Conservation (phyloP, 345 rosid genomes). For the Brassica napus region Da-Ae NC_063435.1:9147501-9148000, state of each 20-base stretch:
- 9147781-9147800: slow-evolving; percentile 31
- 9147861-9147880: neutral
- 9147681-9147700: neutral
- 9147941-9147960: slow-evolving; percentile 42
- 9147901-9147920: slow-evolving; percentile 33
- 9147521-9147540: no score
- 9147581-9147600: no score
- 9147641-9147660: no score
- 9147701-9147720: slow-evolving; percentile 28
- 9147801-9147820: slow-evolving; percentile 23
- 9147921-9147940: slow-evolving; percentile 41
- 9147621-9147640: no score
- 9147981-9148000: slow-evolving; percentile 42
- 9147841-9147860: slow-evolving; percentile 9
- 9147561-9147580: no score
- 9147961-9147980: slow-evolving; percentile 47
- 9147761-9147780: slow-evolving; percentile 36
- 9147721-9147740: slow-evolving; percentile 5
- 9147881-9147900: slow-evolving; percentile 7
- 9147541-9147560: no score
- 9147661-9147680: neutral
- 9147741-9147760: slow-evolving; percentile 14
- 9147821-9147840: neutral
- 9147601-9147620: no score
- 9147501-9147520: no score